phyloP scores from a whole-genome alignment of 2,329 filamentous ascomycete species.

The Metarhizium rileyi region DNA sequence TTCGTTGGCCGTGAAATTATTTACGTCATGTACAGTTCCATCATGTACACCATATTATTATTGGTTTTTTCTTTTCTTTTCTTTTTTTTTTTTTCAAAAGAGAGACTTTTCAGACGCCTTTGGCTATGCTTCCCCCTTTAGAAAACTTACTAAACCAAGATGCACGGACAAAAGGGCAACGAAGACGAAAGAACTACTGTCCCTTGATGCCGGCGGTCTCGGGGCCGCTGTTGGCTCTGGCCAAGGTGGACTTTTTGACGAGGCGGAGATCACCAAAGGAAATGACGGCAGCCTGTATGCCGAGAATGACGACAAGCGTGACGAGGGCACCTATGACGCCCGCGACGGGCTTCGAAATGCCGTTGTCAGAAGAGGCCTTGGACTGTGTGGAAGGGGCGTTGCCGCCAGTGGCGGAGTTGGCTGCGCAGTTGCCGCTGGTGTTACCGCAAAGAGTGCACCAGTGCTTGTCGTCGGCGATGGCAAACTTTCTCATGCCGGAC shows the following conservation, averaged over 20 bases:
- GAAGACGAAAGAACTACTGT: neutral
- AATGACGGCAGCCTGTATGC: constrained; percentile 33
- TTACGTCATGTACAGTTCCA: neutral
- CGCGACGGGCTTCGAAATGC: constrained; percentile 61
- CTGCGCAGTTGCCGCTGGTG: constrained; percentile 54
- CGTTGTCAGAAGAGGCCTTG: constrained; percentile 20
- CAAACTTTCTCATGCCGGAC: constrained; percentile 51
- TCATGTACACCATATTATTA: neutral
- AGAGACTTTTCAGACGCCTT: neutral
- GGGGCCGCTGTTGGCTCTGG: constrained; percentile 1
- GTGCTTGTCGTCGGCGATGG: constrained; percentile 50
- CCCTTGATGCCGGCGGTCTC: constrained; percentile 13
- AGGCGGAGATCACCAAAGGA: constrained; percentile 34
- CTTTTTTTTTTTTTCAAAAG: constrained; percentile 3
- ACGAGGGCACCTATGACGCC: constrained; percentile 73
- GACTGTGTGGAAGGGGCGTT: constrained; percentile 14
- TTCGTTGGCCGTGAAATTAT: neutral
- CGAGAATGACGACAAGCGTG: constrained; percentile 40
- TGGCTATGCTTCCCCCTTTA: neutral
- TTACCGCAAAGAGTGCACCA: constrained; percentile 76
- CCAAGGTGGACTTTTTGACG: constrained; percentile 35
- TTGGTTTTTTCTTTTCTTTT: constrained; percentile 3
- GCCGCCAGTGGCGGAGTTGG: constrained; percentile 16
- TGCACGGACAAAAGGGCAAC: neutral
- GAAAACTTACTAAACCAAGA: neutral